These are phyloP conservation scores for Silene latifolia DNA, from an alignment of 148 eudicot species.

Conservation along the genomic window DNA sequence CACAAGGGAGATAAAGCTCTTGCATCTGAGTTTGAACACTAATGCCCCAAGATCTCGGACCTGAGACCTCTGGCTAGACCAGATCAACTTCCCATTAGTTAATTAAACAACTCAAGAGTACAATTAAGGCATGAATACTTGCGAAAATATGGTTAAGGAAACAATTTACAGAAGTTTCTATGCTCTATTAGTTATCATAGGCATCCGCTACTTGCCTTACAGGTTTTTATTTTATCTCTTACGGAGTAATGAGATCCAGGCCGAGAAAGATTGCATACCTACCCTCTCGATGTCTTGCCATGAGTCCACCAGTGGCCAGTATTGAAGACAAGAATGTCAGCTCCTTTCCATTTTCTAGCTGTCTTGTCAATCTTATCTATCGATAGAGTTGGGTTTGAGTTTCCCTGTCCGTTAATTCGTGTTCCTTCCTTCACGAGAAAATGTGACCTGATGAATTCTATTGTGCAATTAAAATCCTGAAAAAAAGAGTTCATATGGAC, in stretches of 20 bases:
- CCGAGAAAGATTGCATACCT: slow-evolving; percentile 31
- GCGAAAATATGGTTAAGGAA: too few relatives aligned
- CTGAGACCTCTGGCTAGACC: not conserved
- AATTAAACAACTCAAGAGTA: not conserved
- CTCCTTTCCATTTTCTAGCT: slow-evolving; percentile 65
- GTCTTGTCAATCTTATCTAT: slow-evolving; percentile 80
- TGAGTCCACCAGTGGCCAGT: slow-evolving; percentile 99
- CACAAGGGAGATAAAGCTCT: not conserved
- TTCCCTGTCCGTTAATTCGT: slow-evolving; percentile 63
- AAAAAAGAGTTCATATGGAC: slow-evolving; percentile 2
- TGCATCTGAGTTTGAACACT: not conserved
- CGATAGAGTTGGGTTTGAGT: slow-evolving; percentile 78
- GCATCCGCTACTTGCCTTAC: not conserved
- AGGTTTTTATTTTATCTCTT: not conserved
- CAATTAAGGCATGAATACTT: too few relatives aligned
- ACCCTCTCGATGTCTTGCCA: slow-evolving; percentile 95
- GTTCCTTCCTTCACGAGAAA: slow-evolving; percentile 87
- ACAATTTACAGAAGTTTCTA: not conserved
- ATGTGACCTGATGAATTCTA: slow-evolving; percentile 81
- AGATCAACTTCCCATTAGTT: not conserved
- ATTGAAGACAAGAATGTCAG: slow-evolving; percentile 89
- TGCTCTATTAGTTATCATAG: not conserved
- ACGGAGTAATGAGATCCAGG: not conserved
- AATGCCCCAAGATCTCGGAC: not conserved
- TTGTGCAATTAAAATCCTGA: slow-evolving; percentile 85